Evolutionary conservation across 768 basidiomycete species (phyloP), one percentile per base, ranked within the genome.

Genomic region (Panellus pusillus): DNA sequence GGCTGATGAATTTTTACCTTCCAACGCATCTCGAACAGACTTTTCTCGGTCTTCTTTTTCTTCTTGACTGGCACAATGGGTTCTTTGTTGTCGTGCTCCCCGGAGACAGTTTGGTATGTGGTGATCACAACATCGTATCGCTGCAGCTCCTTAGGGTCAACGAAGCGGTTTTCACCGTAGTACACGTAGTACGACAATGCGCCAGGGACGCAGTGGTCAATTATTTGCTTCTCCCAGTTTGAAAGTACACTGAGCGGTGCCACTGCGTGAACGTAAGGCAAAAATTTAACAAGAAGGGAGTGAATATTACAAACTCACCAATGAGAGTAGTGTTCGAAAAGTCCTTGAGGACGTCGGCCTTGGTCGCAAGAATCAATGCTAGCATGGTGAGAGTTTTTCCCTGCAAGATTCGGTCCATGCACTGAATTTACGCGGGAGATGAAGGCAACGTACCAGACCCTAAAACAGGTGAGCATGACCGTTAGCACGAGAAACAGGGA

Each of bases 301-400:
- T 44, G 9, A 41, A 48, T 17, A n/a, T 27, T 13, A 35, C 9
- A 32, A 36, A 57, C 78, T 47, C 60, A 89, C 93, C 89, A 24
- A 97, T 88, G 29, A 97, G 78, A 0, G 94, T 95, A 38, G 82
- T 72, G 40, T 83, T 83, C 40, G 81, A 84, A 62, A 77, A 83
- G 4, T 76, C 79, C 2, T 65, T 53, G 1, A 83, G 76, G 12
- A 79, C 58, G 40, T 94, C 88, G 9, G 75, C 64, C 65, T 85
- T 87, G 2, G 93, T 94, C 1, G 89, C 84, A 24, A 94, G 68
- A 37, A 93, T 79, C 14, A 97, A 75, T 6, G 92, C 78, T 37
- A 97, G 72, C 81, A 93, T 92, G 0, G 91, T 93, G 38, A 97
- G 73, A 0, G 95, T 97, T 76, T 96, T 97, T 0, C 94, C 94